A percentile compares a stretch with the other conserved stretches of the same genome.
Conservation (phyloP, 495 filamentous ascomycete genomes). For the Aspergillus wentii region DNA sequence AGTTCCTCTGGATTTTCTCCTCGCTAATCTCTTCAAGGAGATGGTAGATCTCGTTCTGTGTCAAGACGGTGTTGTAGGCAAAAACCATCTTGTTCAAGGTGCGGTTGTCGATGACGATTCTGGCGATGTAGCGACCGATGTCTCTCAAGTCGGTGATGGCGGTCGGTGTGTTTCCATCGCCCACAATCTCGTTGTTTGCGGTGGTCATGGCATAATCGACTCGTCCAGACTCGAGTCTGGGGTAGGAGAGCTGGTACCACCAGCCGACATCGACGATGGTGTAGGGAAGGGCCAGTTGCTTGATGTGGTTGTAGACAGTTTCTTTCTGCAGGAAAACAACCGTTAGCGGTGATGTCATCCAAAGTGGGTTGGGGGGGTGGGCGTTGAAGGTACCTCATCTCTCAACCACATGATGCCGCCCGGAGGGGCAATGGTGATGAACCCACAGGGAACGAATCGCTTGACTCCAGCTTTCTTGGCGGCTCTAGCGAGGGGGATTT, state of each 20-base stretch:
- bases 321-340: slow-evolving; percentile 39
- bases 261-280: slow-evolving; percentile 59
- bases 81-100: slow-evolving; percentile 56
- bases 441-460: slow-evolving; percentile 55
- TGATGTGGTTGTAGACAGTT: slow-evolving; percentile 50
- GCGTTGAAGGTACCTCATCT: slow-evolving; percentile 33
- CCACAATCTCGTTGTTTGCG: slow-evolving; percentile 41
- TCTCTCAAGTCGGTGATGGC: slow-evolving; percentile 50
- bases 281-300: slow-evolving; percentile 48
- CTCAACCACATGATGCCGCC: slow-evolving; percentile 43
- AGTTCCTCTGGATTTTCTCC: slow-evolving; percentile 47
- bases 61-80: slow-evolving; percentile 44
- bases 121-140: slow-evolving; percentile 51
- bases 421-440: slow-evolving; percentile 43
- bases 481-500: slow-evolving; percentile 50
- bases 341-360: slow-evolving; percentile 1
- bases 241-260: slow-evolving; percentile 54
- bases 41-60: slow-evolving; percentile 45
- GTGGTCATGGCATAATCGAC: slow-evolving; percentile 47
- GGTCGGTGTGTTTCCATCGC: slow-evolving; percentile 44
- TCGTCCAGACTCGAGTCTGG: slow-evolving; percentile 46
- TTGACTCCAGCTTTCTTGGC: slow-evolving; percentile 51
- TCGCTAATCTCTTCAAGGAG: slow-evolving; percentile 48
- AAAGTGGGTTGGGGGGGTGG: not conserved
- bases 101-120: slow-evolving; percentile 49